A percentile compares a stretch with the other conserved stretches of the same genome.
phyloP scores from a whole-genome alignment of 2,329 filamentous ascomycete species.

The Trichoderma asperellum region DNA sequence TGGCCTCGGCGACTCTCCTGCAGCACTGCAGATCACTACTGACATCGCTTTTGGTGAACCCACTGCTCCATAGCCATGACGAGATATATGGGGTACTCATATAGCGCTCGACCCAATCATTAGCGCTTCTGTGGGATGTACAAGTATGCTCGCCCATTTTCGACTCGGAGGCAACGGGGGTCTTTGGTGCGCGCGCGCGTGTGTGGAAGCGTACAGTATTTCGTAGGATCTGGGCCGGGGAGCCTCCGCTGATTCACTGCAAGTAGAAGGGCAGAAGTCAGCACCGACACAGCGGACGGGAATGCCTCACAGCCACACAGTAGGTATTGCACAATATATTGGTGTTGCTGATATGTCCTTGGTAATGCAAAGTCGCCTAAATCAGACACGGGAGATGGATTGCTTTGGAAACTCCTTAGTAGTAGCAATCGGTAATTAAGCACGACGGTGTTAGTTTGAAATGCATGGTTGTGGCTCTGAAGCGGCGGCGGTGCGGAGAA shows the following conservation, averaged over 20 bases:
- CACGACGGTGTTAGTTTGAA: too few relatives aligned
- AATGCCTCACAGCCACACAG: neutral
- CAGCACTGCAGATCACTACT: constrained; percentile 23
- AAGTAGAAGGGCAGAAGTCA: neutral
- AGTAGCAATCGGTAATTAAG: neutral
- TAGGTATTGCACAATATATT: neutral
- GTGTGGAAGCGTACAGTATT: neutral
- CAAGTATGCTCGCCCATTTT: constrained; percentile 13
- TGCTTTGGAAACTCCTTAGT: neutral
- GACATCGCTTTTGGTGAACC: neutral
- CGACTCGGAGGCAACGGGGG: neutral
- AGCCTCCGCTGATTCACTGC: neutral
- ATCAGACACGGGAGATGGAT: neutral
- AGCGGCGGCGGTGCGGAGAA: constrained; percentile 6
- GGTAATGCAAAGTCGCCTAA: neutral
- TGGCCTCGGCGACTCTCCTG: constrained; percentile 21
- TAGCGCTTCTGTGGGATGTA: constrained; percentile 11
- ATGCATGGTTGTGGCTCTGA: neutral
- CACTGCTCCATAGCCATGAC: constrained; percentile 2
- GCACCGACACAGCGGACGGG: neutral
- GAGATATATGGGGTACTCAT: neutral
- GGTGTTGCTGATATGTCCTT: neutral
- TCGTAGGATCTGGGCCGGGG: neutral
- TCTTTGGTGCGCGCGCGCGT: neutral
- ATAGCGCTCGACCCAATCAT: neutral